Evolutionary conservation across 805 yeast genomes (phyloP), one percentile per base, ranked within the genome.

Genomic region (Wickerhamiella galacta): DNA sequence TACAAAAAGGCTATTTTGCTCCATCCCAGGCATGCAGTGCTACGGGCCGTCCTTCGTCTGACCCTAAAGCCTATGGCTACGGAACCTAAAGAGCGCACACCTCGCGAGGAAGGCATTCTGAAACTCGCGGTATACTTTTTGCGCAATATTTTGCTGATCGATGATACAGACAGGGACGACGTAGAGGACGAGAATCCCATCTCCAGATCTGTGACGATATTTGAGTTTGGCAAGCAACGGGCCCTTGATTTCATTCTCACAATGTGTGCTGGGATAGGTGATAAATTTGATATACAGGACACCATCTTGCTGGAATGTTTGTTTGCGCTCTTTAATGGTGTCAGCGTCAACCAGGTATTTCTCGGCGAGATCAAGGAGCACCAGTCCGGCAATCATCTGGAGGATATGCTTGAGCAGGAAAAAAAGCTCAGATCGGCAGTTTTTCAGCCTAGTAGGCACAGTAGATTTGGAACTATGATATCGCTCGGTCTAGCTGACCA

Each of bases 381-480:
- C 14, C 10, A 11, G 14, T 9, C 26, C 26, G 6, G 28, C 6
- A 5, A 15, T 10, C 44, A 43, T 27, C 38, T 53, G 18, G 52
- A 61, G 27, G 67, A 63, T 15, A 49, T 80, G 6, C 57, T 82
- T n/a, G 57, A 60, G 2, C 64, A 64, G 34, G 95, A 87, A 47
- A 60, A 64, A 15, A 61, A 63, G 20, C 49, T 75, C 38, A 70
- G 68, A 37, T 59, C 56, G 25, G 48, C 37, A 3, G 52, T 21
- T 63, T 71, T 31, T 58, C 61, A 19, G 66, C 64, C 51, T 55
- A 64, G 81, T 1, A 65, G 98, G 30, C 98, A 87, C 49, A 85
- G 90, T 2, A 64, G 93, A 33, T 87, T 87, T 58, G 98, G 98
- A 1, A 74, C 95, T 0, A 58, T 85, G 40, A 53, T 83, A 8